Evolutionary conservation across 108 stramenopile genomes (phyloP).

Genomic region (Skeletonema potamos): DNA sequence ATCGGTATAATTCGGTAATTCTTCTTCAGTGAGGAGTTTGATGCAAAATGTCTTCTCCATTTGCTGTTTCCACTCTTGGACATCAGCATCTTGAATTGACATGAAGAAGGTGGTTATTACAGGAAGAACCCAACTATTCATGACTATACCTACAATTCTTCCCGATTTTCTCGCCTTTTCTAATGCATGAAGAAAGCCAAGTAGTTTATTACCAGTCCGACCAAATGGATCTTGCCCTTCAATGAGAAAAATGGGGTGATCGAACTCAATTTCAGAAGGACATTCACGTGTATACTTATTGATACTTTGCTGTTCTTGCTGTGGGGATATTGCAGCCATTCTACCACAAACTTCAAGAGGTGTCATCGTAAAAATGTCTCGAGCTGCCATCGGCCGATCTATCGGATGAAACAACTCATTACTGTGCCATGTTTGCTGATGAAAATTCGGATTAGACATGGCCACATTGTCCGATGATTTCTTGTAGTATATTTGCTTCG

Average conservation of each 20-base stretch:
- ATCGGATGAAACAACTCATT: not conserved
- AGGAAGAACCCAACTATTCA: slow-evolving; percentile 27
- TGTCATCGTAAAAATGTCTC: not conserved
- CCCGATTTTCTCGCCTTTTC: slow-evolving; percentile 35
- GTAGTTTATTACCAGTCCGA: slow-evolving; percentile 34
- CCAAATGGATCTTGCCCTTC: slow-evolving; percentile 14
- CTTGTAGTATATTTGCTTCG: not conserved
- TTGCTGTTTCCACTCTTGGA: slow-evolving; percentile 11
- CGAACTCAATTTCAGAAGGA: not conserved
- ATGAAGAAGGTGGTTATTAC: slow-evolving; percentile 37
- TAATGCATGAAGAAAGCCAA: slow-evolving; percentile 43
- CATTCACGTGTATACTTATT: not conserved
- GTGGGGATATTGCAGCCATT: slow-evolving; percentile 1
- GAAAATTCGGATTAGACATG: not conserved
- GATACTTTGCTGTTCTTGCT: not conserved
- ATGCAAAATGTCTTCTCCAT: slow-evolving; percentile 35
- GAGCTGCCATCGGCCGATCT: not conserved
- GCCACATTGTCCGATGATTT: not conserved
- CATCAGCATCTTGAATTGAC: slow-evolving; percentile 16
- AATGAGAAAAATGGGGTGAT: slow-evolving; percentile 14
- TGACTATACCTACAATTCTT: slow-evolving; percentile 17
- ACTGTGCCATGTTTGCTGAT: not conserved
- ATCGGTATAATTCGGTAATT: slow-evolving; percentile 8
- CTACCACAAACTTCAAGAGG: not conserved
- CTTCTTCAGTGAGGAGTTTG: slow-evolving; percentile 9